Evolutionary conservation across 2,329 filamentous ascomycete species (phyloP).

Genomic region (Colletotrichum nymphaeae): DNA sequence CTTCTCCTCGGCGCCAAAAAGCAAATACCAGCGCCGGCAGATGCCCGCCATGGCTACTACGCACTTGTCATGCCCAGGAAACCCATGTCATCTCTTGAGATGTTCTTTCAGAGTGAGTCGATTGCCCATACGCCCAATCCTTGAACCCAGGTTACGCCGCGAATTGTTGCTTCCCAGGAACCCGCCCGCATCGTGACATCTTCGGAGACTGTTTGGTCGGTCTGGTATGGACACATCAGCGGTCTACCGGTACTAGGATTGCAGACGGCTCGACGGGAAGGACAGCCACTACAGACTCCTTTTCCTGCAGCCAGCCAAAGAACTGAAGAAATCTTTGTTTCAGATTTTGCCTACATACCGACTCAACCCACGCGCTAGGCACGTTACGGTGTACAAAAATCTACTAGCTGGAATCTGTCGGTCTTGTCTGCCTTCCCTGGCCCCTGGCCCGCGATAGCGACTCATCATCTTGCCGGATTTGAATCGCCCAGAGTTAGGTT

Average conservation of each 20-base stretch:
- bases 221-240: slow-evolving; percentile 20
- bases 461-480: slow-evolving; percentile 20
- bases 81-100: slow-evolving; percentile 2
- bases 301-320: slow-evolving; percentile 28
- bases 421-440: not conserved
- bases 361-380: slow-evolving; percentile 12
- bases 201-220: slow-evolving; percentile 7
- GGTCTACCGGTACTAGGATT: not conserved
- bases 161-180: slow-evolving; percentile 9
- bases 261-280: slow-evolving; percentile 27
- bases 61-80: not conserved
- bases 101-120: slow-evolving; percentile 9
- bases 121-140: slow-evolving; percentile 9
- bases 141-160: slow-evolving; percentile 9
- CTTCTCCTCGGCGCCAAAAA: slow-evolving; percentile 24
- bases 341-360: slow-evolving; percentile 29
- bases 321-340: slow-evolving; percentile 31
- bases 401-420: slow-evolving; percentile 3
- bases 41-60: slow-evolving; percentile 8
- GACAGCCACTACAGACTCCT: slow-evolving; percentile 27
- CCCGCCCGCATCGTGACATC: slow-evolving; percentile 16
- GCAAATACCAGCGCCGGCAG: slow-evolving; percentile 18
- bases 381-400: slow-evolving; percentile 11
- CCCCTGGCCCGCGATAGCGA: slow-evolving; percentile 16
- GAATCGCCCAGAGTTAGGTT: not conserved